These are phyloP conservation scores for Austroboletus novae-zelandiae DNA, from an alignment of 1,284 basidiomycete species.

Conservation along the genomic window DNA sequence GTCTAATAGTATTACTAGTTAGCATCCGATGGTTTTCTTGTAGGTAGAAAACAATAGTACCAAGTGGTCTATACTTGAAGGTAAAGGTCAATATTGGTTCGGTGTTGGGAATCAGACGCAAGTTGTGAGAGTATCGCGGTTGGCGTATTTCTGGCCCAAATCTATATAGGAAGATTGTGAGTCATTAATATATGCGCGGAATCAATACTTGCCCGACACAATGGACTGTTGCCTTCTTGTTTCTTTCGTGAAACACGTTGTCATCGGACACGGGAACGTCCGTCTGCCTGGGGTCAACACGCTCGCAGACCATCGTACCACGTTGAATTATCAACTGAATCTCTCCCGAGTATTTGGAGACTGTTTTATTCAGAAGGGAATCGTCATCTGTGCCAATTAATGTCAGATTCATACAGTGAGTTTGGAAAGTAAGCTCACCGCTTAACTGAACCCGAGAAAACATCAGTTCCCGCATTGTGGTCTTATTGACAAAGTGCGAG, in stretches of 20 bases:
- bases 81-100: slow-evolving; percentile 9
- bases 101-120: not conserved
- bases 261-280: not conserved
- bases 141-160: slow-evolving; percentile 4
- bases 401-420: not conserved
- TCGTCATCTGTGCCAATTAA: slow-evolving; percentile 17
- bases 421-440: slow-evolving; percentile 1
- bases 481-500: not conserved
- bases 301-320: not conserved
- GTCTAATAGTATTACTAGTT: slow-evolving; percentile 7
- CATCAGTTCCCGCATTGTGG: slow-evolving; percentile 3
- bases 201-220: slow-evolving; percentile 9
- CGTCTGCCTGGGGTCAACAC: accelerated
- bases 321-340: slow-evolving; percentile 3
- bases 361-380: slow-evolving; percentile 10
- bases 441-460: slow-evolving; percentile 17
- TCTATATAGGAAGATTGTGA: not conserved
- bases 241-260: slow-evolving; percentile 8
- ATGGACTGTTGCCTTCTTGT: slow-evolving; percentile 16
- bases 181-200: not conserved
- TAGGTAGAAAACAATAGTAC: slow-evolving; percentile 3
- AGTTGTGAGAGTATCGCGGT: not conserved
- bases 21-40: not conserved
- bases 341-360: slow-evolving; percentile 10
- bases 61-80: slow-evolving; percentile 18